Conservation (phyloP, 208 protist species). For the Tritrichomonas musculus region DNA sequence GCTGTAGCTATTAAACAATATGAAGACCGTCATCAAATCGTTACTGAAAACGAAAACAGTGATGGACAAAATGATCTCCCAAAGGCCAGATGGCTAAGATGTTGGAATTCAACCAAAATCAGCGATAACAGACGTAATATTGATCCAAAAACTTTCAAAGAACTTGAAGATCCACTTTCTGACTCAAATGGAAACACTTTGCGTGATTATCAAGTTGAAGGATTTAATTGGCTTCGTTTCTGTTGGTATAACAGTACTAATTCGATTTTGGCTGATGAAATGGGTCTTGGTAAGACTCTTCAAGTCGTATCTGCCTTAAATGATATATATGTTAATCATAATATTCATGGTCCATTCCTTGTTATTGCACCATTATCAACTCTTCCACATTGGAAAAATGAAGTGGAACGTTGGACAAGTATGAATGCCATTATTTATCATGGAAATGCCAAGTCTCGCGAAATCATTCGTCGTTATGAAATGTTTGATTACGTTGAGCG, state of each 20-base stretch:
- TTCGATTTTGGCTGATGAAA: conserved; percentile 94
- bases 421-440: conserved; percentile 38
- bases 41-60: too few species aligned
- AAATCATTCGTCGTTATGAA: conserved; percentile 28
- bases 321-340: neutral
- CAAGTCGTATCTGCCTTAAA: conserved; percentile 11
- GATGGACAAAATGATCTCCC: too few species aligned
- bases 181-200: conserved; percentile 35
- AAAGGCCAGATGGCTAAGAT: too few species aligned
- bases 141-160: neutral
- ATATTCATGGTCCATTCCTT: conserved; percentile 49
- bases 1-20: neutral
- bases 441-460: neutral
- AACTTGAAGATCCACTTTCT: neutral
- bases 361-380: conserved; percentile 54
- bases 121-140: neutral
- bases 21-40: neutral
- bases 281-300: conserved; percentile 57
- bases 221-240: conserved; percentile 81
- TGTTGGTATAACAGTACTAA: conserved; percentile 81
- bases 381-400: conserved; percentile 47
- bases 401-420: conserved; percentile 38
- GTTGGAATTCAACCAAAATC: neutral
- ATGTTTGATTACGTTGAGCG: neutral
- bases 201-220: conserved; percentile 34